These are phyloP conservation scores for Starmera amethionina DNA, from an alignment of 805 yeast genomes.

Conservation along the genomic window DNA sequence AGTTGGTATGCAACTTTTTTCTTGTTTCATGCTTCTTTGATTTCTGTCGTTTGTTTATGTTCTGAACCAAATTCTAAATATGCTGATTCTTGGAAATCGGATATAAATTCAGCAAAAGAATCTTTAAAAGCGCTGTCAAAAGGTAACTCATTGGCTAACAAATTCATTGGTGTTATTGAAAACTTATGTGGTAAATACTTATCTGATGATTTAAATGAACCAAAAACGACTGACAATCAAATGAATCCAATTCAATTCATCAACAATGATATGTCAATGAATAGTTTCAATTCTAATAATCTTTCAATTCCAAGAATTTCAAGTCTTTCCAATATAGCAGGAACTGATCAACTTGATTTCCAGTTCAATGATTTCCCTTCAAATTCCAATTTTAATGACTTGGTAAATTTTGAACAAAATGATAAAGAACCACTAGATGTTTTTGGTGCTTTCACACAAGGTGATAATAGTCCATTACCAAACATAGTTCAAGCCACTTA, in stretches of 20 bases:
- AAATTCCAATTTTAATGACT: slow-evolving; percentile 11
- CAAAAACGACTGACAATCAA: neutral
- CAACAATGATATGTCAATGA: no score
- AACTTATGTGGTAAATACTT: slow-evolving; percentile 25
- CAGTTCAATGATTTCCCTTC: slow-evolving; percentile 17
- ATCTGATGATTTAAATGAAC: slow-evolving; percentile 4
- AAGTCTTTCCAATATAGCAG: neutral
- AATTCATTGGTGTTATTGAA: slow-evolving; percentile 36
- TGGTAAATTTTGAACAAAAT: slow-evolving; percentile 13
- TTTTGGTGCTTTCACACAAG: neutral
- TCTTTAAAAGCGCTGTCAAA: slow-evolving; percentile 27
- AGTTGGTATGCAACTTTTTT: slow-evolving; percentile 60
- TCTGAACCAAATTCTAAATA: slow-evolving; percentile 39
- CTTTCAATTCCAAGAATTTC: neutral
- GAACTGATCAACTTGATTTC: slow-evolving; percentile 11
- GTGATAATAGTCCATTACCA: no score
- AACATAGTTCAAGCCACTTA: neutral
- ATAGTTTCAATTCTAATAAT: neutral
- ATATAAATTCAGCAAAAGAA: slow-evolving; percentile 31
- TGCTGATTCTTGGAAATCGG: slow-evolving; percentile 32
- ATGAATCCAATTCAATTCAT: no score
- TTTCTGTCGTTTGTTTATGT: slow-evolving; percentile 44
- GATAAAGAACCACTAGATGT: neutral
- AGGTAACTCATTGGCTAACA: slow-evolving; percentile 35
- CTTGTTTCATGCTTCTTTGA: slow-evolving; percentile 51